Base-by-base conservation (phyloP, 23 red algal species). In the Gracilaria caudata region DNA sequence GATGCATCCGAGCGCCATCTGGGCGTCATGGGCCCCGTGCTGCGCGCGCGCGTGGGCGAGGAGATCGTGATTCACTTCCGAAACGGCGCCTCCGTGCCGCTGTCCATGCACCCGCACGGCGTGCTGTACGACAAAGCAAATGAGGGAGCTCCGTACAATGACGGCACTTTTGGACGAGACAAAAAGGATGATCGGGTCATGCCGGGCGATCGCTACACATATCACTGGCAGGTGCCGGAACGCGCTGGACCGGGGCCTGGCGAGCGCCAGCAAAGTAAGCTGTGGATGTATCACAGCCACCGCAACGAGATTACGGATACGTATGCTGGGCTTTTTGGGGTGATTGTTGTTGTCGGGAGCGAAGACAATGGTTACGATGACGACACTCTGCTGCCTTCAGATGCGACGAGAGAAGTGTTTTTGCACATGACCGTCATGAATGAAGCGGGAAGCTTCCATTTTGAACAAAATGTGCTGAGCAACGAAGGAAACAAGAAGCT, bases 261-360 rank as follows among this genome's bases (percentile, higher is more conserved):
- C 8, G 82, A 86, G 64, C 39, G 75, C 10, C 75, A 51, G 37
- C 55, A 74, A 16, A 64, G 37, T 34, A 86, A 86, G 64, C 39
- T 86, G 36, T 86, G 82, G 82, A 86, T 86, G 24, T 86, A 86
- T 56, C 82, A 86, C 43, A 73, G 64, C 64, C 82, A 86, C n/a
- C 64, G 51, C 34, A 68, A 70, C 13, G 82, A 86, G 82, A 86
- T 86, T 38, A 19, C 11, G 44, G 82, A 86, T 59, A 86, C 82
- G 35, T 86, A 86, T 74, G 82, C 45, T 8, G 82, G 82, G 4
- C 51, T 86, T 17, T 86, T 86, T 73, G 82, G 82, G 14, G 33
- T 47, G 32, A 70, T 86, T 45, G 57, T 83, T 20, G 32, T 86
- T 0, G 23, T 65, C 2, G 61, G 43, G 33, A 64, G 16, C 11